These are phyloP conservation scores for Penicillium daleae DNA, from an alignment of 495 filamentous ascomycete species.

Conservation along the genomic window DNA sequence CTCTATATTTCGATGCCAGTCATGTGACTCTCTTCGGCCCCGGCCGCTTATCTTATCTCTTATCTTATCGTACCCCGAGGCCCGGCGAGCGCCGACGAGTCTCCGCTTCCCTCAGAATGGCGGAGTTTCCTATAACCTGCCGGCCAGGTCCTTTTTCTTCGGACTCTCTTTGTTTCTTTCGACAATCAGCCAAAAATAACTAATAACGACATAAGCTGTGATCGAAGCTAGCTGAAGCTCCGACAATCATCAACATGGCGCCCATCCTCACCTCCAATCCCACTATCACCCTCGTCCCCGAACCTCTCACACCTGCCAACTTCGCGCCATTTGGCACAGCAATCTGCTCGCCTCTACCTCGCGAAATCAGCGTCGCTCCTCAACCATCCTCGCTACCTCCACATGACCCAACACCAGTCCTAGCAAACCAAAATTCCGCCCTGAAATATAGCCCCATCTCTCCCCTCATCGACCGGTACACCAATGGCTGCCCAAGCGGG, in stretches of 20 bases:
- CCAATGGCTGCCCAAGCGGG: constrained; percentile 61
- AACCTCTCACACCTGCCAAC: constrained; percentile 62
- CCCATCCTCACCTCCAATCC: constrained; percentile 41
- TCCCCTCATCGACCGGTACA: constrained; percentile 67
- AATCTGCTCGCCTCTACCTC: constrained; percentile 68
- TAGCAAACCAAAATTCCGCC: constrained; percentile 85
- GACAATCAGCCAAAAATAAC: neutral
- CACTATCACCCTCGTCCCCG: constrained; percentile 46
- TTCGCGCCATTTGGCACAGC: constrained; percentile 87
- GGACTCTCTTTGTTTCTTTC: neutral
- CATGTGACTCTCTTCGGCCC: constrained; percentile 1
- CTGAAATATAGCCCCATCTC: constrained; percentile 84
- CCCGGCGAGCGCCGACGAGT: constrained; percentile 15
- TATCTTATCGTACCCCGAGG: constrained; percentile 3
- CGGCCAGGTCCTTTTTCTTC: neutral
- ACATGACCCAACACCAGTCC: constrained; percentile 40
- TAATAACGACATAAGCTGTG: neutral
- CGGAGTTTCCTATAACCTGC: constrained; percentile 6
- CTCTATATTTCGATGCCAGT: neutral
- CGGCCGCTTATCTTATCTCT: constrained; percentile 16
- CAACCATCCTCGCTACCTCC: constrained; percentile 46
- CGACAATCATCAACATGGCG: constrained; percentile 21
- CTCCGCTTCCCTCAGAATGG: neutral
- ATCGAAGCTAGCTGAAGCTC: neutral
- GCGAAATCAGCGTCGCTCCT: constrained; percentile 52